Evolutionary conservation across 2,329 filamentous ascomycete genomes (phyloP).

Genomic region (Alternaria angustiovoidea): DNA sequence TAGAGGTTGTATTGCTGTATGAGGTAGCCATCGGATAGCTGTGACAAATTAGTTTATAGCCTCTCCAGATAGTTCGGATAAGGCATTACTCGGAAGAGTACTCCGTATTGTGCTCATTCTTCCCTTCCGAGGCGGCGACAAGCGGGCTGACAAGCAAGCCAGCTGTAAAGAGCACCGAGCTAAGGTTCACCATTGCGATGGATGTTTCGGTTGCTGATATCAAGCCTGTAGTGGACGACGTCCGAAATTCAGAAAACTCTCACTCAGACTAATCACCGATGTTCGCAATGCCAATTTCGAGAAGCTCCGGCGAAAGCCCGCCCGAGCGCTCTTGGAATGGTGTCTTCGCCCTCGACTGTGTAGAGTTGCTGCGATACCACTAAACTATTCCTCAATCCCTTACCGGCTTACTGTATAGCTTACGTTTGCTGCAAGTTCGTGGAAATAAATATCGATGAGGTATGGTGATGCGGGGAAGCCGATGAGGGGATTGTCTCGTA

Average conservation of each 20-base stretch:
- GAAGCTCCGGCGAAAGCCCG: neutral
- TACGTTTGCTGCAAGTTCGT: neutral
- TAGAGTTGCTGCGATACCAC: neutral
- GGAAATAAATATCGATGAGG: too few species aligned
- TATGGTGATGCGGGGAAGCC: too few species aligned
- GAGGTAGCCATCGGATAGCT: neutral
- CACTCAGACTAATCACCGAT: neutral
- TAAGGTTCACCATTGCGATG: neutral
- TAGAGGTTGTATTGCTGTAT: conserved; percentile 12
- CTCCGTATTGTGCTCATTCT: neutral
- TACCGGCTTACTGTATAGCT: too few species aligned
- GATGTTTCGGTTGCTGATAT: rapidly evolving
- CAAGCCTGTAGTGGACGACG: neutral
- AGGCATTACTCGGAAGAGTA: neutral
- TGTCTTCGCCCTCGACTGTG: neutral
- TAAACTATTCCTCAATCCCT: rapidly evolving
- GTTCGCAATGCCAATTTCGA: neutral
- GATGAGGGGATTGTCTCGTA: too few species aligned
- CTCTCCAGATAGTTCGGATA: neutral
- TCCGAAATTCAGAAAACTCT: neutral
- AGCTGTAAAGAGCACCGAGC: neutral
- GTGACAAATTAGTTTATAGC: neutral
- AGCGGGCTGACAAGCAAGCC: neutral
- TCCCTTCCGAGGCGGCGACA: neutral
- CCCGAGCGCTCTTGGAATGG: too few species aligned